Conservation (phyloP, 2,329 filamentous ascomycete genomes). For the Penicillium expansum region DNA sequence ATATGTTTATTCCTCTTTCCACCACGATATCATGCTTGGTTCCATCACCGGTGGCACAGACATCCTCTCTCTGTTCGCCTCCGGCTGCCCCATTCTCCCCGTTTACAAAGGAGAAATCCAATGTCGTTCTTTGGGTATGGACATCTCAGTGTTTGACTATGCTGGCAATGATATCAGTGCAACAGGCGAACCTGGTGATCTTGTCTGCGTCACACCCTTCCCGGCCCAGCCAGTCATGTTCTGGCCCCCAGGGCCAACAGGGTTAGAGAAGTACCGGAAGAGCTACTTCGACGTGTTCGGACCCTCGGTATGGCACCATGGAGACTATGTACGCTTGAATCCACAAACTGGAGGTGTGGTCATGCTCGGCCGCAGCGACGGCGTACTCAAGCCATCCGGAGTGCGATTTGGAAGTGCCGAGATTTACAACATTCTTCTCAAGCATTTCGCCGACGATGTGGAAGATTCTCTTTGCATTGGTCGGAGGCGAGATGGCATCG, state of each 20-base stretch:
- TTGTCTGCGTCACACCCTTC: constrained; percentile 83
- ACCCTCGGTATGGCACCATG: constrained; percentile 77
- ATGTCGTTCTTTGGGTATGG: constrained; percentile 75
- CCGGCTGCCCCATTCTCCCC: constrained; percentile 72
- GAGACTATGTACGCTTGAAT: constrained; percentile 79
- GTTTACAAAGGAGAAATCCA: constrained; percentile 74
- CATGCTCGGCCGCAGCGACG: constrained; percentile 91
- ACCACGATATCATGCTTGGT: constrained; percentile 74
- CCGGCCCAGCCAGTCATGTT: constrained; percentile 89
- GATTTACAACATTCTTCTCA: constrained; percentile 90
- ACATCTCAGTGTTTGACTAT: constrained; percentile 58
- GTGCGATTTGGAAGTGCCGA: constrained; percentile 91
- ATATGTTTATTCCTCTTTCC: constrained; percentile 84
- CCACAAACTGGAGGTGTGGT: constrained; percentile 71
- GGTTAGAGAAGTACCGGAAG: constrained; percentile 71
- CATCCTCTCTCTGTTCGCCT: constrained; percentile 91
- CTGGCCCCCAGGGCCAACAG: constrained; percentile 65
- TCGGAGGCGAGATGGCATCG: constrained; percentile 63
- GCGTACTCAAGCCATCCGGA: constrained; percentile 86
- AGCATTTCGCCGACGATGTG: constrained; percentile 73
- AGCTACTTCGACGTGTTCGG: constrained; percentile 87
- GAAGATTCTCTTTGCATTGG: constrained; percentile 89
- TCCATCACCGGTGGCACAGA: constrained; percentile 96
- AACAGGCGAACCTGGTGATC: constrained; percentile 73
- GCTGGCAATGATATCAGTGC: constrained; percentile 58